Base-by-base conservation (phyloP, 768 basidiomycete genomes). In the Terana coerulea region DNA sequence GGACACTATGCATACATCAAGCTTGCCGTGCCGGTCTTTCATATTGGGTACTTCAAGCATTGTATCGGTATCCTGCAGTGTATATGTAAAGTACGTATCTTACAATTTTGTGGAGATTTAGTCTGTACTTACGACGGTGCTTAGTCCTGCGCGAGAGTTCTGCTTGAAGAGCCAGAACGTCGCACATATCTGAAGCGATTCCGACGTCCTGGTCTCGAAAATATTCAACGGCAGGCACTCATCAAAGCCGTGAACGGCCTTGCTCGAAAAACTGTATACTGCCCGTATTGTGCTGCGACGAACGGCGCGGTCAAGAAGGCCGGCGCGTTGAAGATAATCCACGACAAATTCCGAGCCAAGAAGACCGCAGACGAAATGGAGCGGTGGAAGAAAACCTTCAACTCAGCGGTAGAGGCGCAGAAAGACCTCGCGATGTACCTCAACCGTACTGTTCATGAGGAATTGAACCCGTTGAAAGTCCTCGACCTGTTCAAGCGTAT, bases 1-100 rank as follows among this genome's bases (percentile, higher is more conserved):
- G 97, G 97, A 1, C 97, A 99, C 68, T 98, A 97, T 66, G 95
- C 95, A 4, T 98, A 98, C 71, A 98, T 99, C 72, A 98, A 97
- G 69, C 79, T 99, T 36, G 84, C 88, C 28, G 84, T 99, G 17
- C 97, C 97, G 0, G 95, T 98, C 17, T 99, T 98, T 67, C 97
- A 99, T 66, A 92, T 98, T 51, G 97, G 97, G 6, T 99, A 92
- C 70, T 98, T 99, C 75, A 91, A 94, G 66, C 94, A 98, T 59
- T 91, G 88, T 15, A 92, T 98, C 53, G 80, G 81, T 22, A 88
- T 98, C 57, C 78, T 98, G 1, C 97, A 98, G 64, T 88, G 89
- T 59, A 94, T 98, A 58, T 99, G 97, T 80, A 99, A 99, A 74
- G 95, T 93, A 55, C 49, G 76, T 59, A 12, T 24, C 21, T n/a